Base-by-base conservation (phyloP, 495 filamentous ascomycete genomes). In the Cercophora sp. region DNA sequence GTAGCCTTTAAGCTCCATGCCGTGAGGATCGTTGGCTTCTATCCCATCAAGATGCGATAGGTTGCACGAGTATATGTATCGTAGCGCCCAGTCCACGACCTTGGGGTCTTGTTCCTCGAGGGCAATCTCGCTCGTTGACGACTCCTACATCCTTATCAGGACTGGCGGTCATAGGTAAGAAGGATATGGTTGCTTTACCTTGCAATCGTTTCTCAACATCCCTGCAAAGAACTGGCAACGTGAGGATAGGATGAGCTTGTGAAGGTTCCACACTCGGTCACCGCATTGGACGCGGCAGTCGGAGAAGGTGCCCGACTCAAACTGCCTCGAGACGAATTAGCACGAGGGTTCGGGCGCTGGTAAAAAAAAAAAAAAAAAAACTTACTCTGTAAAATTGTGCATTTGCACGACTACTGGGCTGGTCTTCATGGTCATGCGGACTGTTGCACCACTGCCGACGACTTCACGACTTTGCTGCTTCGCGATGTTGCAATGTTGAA, bases 261-360 rank as follows among this genome's bases (percentile, higher is more conserved):
- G 41, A 25, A 25, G 41, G 15, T 44, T 44, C 41, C 41, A 44
- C 10, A 44, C 41, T n/a, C 41, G 41, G 26, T 3, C 19, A 24
- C 41, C 41, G 41, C 41, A 44, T 44, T 44, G 23, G 19, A 25
- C 23, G 10, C 19, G 41, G 41, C 41, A 44, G 41, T 44, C 41
- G 16, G 41, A 44, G 41, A 44, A 44, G 10, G 20, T 23, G 41
- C 41, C 41, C 16, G 41, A 44, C 41, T 44, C 41, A 24, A 44
- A 44, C 26, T 44, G 41, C 19, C 41, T 44, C n/a, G n/a, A n/a
- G n/a, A n/a, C n/a, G n/a, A n/a, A n/a, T n/a, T n/a, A n/a, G n/a
- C n/a, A n/a, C n/a, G n/a, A n/a, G n/a, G n/a, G n/a, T n/a, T n/a
- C n/a, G n/a, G n/a, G n/a, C n/a, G n/a, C n/a, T n/a, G n/a, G n/a